Percentiles rank a stretch among this genome's conserved stretches.
phyloP scores from a whole-genome alignment of 1,284 basidiomycete species.

The Ceratobasidium papillatum region DNA sequence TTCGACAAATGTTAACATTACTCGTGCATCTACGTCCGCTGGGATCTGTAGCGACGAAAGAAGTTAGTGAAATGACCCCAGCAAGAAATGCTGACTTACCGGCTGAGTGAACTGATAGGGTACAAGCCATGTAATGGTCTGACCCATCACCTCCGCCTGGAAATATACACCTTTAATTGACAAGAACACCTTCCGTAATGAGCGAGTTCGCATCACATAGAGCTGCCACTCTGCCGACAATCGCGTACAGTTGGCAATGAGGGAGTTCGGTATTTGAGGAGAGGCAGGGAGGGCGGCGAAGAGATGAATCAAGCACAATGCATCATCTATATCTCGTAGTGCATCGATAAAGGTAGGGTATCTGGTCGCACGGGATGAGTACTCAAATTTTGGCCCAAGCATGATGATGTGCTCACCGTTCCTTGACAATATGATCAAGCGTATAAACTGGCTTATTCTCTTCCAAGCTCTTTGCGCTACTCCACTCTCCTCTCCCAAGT shows the following conservation, averaged over 20 bases:
- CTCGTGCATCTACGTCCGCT: conserved; percentile 94
- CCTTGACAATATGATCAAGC: conserved; percentile 97
- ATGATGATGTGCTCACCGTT: conserved; percentile 66
- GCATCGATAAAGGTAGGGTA: conserved; percentile 98
- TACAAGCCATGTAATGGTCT: conserved; percentile 95
- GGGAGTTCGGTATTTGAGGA: conserved; percentile 79
- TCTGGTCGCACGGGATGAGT: conserved; percentile 55
- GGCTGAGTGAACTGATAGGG: conserved; percentile 98
- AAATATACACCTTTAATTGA: conserved; percentile 99
- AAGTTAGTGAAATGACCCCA: neutral
- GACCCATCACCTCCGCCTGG: conserved; percentile 94
- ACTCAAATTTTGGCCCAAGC: neutral
- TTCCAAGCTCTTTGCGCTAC: conserved; percentile 91
- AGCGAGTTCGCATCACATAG: conserved; percentile 90
- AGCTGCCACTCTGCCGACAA: conserved; percentile 94
- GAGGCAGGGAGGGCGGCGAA: conserved; percentile 90
- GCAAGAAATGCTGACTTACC: conserved; percentile 58
- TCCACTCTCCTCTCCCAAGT: conserved; percentile 94
- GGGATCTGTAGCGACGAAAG: conserved; percentile 73
- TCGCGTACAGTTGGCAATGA: conserved; percentile 91
- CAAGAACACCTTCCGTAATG: conserved; percentile 91
- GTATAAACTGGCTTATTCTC: conserved; percentile 89
- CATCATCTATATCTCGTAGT: conserved; percentile 96
- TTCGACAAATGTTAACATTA: conserved; percentile 98
- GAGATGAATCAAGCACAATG: conserved; percentile 92